Conservation (phyloP, 306 rosid genomes). For the Quercus dentata region DNA sequence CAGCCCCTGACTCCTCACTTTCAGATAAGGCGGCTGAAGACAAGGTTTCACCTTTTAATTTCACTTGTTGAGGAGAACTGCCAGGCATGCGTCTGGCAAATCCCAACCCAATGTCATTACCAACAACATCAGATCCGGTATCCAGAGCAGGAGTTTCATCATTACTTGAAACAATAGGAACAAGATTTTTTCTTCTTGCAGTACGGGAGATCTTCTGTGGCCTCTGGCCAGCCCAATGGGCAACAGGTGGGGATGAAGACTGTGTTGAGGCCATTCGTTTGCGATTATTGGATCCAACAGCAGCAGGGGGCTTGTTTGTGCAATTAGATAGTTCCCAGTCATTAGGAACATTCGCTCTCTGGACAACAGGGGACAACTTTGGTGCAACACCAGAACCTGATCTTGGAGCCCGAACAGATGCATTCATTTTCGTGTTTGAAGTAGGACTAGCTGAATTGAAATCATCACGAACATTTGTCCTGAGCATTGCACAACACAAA, state of each 20-base stretch:
- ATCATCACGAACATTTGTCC: constrained; percentile 83
- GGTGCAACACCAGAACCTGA: constrained; percentile 76
- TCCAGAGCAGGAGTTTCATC: constrained; percentile 74
- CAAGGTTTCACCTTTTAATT: constrained; percentile 71
- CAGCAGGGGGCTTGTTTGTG: constrained; percentile 79
- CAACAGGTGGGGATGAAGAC: constrained; percentile 90
- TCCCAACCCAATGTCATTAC: constrained; percentile 72
- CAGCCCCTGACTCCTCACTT: constrained; percentile 95
- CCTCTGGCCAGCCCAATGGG: constrained; percentile 83
- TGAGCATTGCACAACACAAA: constrained; percentile 31
- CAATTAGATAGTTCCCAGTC: constrained; percentile 89
- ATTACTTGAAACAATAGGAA: constrained; percentile 68
- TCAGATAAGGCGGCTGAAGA: constrained; percentile 80
- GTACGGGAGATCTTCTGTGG: constrained; percentile 94
- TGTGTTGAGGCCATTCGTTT: constrained; percentile 74
- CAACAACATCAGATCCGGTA: constrained; percentile 62
- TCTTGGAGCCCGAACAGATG: constrained; percentile 91
- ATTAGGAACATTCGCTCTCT: constrained; percentile 65
- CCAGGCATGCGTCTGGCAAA: constrained; percentile 64
- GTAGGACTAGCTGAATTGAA: constrained; percentile 79
- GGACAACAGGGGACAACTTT: constrained; percentile 83
- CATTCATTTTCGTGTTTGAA: constrained; percentile 60
- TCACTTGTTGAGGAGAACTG: constrained; percentile 84
- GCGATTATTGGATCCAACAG: constrained; percentile 70
- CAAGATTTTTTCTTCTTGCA: constrained; percentile 83